Conservation (phyloP, 192 early-diverging fungal genomes). For the Chytriomyces sp. region DNA sequence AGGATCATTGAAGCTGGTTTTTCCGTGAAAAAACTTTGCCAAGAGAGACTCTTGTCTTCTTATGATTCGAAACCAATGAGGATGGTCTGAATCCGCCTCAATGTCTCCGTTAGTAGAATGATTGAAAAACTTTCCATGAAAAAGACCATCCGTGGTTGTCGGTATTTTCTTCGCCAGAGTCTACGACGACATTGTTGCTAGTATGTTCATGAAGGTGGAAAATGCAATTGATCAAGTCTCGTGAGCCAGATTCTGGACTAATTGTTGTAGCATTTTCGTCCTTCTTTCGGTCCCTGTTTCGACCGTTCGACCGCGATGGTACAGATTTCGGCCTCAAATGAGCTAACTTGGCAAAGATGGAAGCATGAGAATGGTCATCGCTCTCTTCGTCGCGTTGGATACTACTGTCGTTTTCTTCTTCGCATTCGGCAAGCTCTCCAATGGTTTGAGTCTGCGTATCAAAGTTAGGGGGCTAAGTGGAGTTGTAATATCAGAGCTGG, state of each 20-base stretch:
- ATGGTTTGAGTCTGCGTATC: no score
- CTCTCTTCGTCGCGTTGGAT: background rate
- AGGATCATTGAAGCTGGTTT: background rate
- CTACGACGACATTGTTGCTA: background rate
- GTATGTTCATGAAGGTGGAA: slow-evolving; percentile 8
- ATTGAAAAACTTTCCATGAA: slow-evolving; percentile 15
- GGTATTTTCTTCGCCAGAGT: background rate
- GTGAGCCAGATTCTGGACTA: background rate
- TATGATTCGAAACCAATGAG: slow-evolving; percentile 17
- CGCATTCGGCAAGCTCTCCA: no score
- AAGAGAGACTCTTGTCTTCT: slow-evolving; percentile 21
- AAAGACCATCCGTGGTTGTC: slow-evolving; percentile 19
- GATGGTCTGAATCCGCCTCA: slow-evolving; percentile 3
- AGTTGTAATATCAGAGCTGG: no score
- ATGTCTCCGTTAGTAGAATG: background rate
- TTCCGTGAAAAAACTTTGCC: slow-evolving; percentile 19
- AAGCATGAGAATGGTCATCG: background rate
- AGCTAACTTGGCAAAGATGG: slow-evolving; percentile 3
- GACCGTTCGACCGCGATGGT: background rate
- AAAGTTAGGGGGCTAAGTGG: no score
- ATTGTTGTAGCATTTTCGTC: background rate
- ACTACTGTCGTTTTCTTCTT: no score
- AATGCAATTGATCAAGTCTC: slow-evolving; percentile 13
- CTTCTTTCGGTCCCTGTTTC: background rate
- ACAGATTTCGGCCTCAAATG: slow-evolving; percentile 12